Percentiles rank a stretch among this genome's conserved stretches.
Conservation (phyloP, 768 basidiomycete species). For the Lentinula aciculospora region DNA sequence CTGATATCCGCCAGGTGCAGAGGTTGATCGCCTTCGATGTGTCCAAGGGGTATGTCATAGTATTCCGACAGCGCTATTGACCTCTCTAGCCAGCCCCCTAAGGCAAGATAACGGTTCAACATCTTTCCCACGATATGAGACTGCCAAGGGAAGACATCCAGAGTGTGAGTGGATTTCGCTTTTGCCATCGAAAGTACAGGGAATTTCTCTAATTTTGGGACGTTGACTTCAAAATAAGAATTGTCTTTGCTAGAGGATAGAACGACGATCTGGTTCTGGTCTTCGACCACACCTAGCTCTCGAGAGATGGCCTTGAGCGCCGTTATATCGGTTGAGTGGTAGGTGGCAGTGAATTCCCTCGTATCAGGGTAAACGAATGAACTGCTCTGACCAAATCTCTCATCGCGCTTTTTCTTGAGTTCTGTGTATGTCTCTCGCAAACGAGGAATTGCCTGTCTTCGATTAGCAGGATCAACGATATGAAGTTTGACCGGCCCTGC, state of each 20-base stretch:
- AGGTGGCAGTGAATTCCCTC: constrained; percentile 59
- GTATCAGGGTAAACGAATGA: constrained; percentile 62
- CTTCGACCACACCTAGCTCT: constrained; percentile 74
- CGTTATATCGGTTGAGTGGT: constrained; percentile 72
- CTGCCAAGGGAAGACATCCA: constrained; percentile 90
- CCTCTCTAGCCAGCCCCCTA: constrained; percentile 77
- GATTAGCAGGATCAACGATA: constrained; percentile 86
- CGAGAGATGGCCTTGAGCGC: constrained; percentile 86
- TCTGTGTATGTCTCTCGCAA: constrained; percentile 73
- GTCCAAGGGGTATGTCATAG: constrained; percentile 89
- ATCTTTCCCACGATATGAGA: constrained; percentile 76
- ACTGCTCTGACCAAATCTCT: constrained; percentile 30
- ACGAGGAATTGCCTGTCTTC: constrained; percentile 74
- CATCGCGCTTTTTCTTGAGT: constrained; percentile 45
- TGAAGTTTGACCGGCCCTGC: constrained; percentile 68
- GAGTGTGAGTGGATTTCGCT: constrained; percentile 63
- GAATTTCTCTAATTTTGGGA: constrained; percentile 74
- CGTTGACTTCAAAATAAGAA: constrained; percentile 69
- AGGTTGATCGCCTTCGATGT: constrained; percentile 87
- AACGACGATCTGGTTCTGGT: constrained; percentile 68
- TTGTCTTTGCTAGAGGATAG: constrained; percentile 85
- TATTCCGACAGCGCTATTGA: constrained; percentile 79
- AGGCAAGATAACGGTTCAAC: constrained; percentile 72
- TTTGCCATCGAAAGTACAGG: constrained; percentile 87
- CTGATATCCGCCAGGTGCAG: constrained; percentile 85